Base-by-base conservation (phyloP, 129 eudicot species). In the Flaveria ramosissima region DNA sequence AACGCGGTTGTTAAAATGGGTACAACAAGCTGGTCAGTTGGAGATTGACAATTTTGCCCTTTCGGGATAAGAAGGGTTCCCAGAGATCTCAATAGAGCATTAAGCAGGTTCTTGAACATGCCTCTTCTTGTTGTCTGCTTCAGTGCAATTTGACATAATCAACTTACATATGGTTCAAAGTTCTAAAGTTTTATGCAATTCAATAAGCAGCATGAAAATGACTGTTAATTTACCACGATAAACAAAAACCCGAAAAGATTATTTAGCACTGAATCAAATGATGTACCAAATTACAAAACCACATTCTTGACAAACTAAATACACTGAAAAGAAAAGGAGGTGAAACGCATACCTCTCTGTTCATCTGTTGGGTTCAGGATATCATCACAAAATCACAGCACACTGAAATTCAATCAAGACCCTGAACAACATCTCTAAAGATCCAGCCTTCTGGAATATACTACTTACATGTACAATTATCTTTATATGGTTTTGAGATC, bases 401-500 rank as follows among this genome's bases (percentile, higher is more conserved):
- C 47, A 43, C 47, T 43, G 47, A 43, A 43, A 43, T 43, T 43
- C 2, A 43, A 43, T 1, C 47, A 43, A 43, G 47, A 43, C 47
- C 47, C 47, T 43, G 47, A 9, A 10, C 47, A 43, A 10, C 47
- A 43, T 9, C n/a, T 42, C 70, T 62, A 70, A 77, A 70, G 39
- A 57, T 57, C 76, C 57, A 9, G 77, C 75, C 36, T 68, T 69
- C 53, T 42, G 59, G 74, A 77, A 56, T 30, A 70, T 70, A 60
- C 3, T 27, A 23, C 63, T 9, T 27, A 70, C 82, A 61, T 71
- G 70, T 71, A 71, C 77, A 78, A 71, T 70, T 69, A 70, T 79
- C 77, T 72, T 62, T 79, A 72, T 79, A 62, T 79, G 53, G 63
- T 60, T 51, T 71, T 39, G 57, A 45, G 43, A 57, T 43, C 50